phyloP scores from a whole-genome alignment of 2,329 filamentous ascomycete genomes.

The Juglanconis juglandina region DNA sequence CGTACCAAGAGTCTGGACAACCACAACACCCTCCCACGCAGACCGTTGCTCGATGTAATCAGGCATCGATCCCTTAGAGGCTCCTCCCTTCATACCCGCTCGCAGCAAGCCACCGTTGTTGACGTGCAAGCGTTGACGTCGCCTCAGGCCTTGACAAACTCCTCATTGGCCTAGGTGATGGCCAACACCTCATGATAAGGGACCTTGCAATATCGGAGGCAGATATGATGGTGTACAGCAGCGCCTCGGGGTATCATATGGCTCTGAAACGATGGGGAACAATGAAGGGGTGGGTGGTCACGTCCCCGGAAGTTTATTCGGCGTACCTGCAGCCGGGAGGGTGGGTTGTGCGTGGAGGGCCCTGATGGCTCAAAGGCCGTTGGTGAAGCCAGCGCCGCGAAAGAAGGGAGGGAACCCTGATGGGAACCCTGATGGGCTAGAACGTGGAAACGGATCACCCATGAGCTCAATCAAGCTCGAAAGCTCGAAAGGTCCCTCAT shows the following conservation, averaged over 20 bases:
- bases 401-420: neutral
- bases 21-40: neutral
- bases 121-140: neutral
- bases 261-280: neutral
- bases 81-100: neutral
- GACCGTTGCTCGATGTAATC: neutral
- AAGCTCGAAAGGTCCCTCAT: no score
- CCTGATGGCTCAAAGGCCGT: neutral
- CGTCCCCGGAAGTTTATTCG: slow-evolving; percentile 7
- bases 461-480: no score
- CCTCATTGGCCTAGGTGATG: neutral
- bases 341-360: neutral
- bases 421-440: slow-evolving; percentile 5
- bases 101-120: neutral
- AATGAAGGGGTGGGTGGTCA: neutral
- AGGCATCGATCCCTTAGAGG: neutral
- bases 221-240: neutral
- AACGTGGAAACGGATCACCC: neutral
- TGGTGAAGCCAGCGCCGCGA: neutral
- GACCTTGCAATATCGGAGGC: neutral
- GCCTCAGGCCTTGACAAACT: neutral
- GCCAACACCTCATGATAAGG: neutral
- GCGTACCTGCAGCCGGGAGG: slow-evolving; percentile 16
- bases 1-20: neutral
- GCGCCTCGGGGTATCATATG: no score